Evolutionary conservation across 1,284 basidiomycete genomes (phyloP).

Genomic region (Cryptococcus amylolentus): DNA sequence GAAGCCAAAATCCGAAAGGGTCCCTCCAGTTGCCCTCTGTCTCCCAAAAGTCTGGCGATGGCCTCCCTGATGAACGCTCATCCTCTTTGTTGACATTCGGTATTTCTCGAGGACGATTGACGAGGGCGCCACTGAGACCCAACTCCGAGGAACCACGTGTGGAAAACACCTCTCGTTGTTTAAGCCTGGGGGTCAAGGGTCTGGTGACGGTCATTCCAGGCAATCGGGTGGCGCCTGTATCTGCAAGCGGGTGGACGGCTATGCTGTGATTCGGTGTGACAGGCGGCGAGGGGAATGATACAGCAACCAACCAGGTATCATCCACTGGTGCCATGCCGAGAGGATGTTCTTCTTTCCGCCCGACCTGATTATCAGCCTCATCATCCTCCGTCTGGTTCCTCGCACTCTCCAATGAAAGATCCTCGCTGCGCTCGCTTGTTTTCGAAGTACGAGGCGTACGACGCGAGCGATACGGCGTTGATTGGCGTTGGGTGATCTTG

Average conservation of each 20-base stretch:
- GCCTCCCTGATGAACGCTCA: not conserved
- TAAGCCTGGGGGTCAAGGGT: not conserved
- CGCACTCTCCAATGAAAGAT: not conserved
- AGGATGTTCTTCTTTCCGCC: not conserved
- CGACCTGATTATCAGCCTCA: not conserved
- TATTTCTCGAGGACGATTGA: too few species aligned
- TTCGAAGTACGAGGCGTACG: not conserved
- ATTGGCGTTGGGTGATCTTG: slow-evolving; percentile 12
- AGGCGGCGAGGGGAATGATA: not conserved
- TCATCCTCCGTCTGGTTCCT: not conserved
- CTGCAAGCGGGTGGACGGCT: not conserved
- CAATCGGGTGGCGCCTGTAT: not conserved
- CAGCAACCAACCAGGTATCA: not conserved
- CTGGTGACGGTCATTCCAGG: not conserved
- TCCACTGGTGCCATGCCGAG: too few species aligned
- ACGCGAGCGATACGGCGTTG: slow-evolving; percentile 11
- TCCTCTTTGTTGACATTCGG: too few species aligned
- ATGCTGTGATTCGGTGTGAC: not conserved
- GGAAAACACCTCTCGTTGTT: not conserved
- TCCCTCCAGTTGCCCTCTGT: not conserved
- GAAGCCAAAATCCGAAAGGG: slow-evolving; percentile 8
- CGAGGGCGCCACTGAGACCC: too few species aligned
- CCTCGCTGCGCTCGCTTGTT: not conserved
- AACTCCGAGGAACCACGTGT: too few species aligned
- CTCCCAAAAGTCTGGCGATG: not conserved